A percentile compares a stretch with the other conserved stretches of the same genome.
Conservation (phyloP, 2,329 filamentous ascomycete genomes). For the Cryphonectria parasitica region DNA sequence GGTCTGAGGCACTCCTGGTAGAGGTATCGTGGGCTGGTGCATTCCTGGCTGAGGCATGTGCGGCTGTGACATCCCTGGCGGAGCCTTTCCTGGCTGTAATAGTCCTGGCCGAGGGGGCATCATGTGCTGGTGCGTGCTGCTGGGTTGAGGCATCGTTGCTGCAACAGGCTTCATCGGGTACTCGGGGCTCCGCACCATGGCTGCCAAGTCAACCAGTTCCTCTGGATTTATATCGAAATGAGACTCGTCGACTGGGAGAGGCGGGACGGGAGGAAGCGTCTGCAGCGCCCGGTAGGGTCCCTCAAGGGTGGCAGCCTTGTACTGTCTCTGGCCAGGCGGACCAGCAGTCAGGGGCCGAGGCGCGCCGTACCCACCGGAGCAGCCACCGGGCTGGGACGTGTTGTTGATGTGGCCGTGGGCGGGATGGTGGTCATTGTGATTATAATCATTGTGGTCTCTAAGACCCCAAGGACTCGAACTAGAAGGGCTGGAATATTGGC, state of each 20-base stretch:
- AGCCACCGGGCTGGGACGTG: slow-evolving; percentile 30
- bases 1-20: not conserved
- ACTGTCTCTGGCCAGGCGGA: slow-evolving; percentile 57
- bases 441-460: slow-evolving; percentile 18
- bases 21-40: not conserved
- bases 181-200: not conserved
- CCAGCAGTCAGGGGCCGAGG: slow-evolving; percentile 59
- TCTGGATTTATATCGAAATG: not conserved
- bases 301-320: slow-evolving; percentile 49
- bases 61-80: not conserved
- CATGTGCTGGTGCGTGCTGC: not conserved
- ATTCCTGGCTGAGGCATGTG: not conserved
- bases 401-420: slow-evolving; percentile 27
- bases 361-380: slow-evolving; percentile 44
- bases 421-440: slow-evolving; percentile 24
- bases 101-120: not conserved
- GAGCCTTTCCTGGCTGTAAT: not conserved
- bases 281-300: slow-evolving; percentile 41
- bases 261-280: slow-evolving; percentile 30
- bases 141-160: not conserved
- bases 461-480: not conserved
- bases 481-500: too few relatives aligned
- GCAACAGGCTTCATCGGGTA: not conserved
- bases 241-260: not conserved
- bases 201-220: not conserved